A percentile compares a stretch with the other conserved stretches of the same genome.
These are phyloP conservation scores for Actinidia polygama DNA, from an alignment of 179 eudicot species.

Conservation along the genomic window DNA sequence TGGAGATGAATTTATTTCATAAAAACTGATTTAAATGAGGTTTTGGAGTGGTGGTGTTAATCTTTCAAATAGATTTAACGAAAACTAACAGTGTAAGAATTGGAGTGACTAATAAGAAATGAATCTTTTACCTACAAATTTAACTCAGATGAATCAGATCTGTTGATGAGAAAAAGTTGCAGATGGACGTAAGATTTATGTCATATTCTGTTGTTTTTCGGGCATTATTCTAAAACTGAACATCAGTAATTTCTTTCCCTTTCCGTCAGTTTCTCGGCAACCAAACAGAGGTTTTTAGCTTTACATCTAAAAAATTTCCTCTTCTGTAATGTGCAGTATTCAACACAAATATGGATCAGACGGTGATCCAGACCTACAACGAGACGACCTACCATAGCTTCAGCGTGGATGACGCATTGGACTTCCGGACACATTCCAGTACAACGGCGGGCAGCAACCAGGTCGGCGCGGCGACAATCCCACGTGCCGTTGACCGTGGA, in stretches of 20 bases:
- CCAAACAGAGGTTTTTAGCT: not conserved
- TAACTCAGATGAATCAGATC: too few relatives aligned
- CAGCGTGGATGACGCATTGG: constrained; percentile 43
- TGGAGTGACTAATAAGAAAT: too few relatives aligned
- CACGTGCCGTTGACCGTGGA: constrained; percentile 52
- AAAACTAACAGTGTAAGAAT: too few relatives aligned
- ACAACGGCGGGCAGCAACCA: constrained; percentile 43
- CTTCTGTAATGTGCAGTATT: constrained; percentile 39
- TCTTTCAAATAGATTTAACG: too few relatives aligned
- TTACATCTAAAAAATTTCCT: not conserved
- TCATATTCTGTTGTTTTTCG: too few relatives aligned
- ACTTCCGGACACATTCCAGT: constrained; percentile 54
- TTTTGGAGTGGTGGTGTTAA: too few relatives aligned
- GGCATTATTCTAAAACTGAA: not conserved
- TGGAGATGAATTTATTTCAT: too few relatives aligned
- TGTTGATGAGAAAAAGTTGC: too few relatives aligned
- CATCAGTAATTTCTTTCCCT: not conserved
- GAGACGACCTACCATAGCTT: constrained; percentile 61
- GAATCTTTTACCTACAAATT: too few relatives aligned
- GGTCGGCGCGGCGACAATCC: constrained; percentile 36
- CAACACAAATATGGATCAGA: constrained; percentile 58
- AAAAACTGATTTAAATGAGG: too few relatives aligned
- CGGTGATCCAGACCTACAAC: constrained; percentile 71
- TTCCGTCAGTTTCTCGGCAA: not conserved
- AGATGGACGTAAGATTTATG: too few relatives aligned